Conservation (phyloP, 164 flowering plant genomes). For the Protea cynaroides region DNA sequence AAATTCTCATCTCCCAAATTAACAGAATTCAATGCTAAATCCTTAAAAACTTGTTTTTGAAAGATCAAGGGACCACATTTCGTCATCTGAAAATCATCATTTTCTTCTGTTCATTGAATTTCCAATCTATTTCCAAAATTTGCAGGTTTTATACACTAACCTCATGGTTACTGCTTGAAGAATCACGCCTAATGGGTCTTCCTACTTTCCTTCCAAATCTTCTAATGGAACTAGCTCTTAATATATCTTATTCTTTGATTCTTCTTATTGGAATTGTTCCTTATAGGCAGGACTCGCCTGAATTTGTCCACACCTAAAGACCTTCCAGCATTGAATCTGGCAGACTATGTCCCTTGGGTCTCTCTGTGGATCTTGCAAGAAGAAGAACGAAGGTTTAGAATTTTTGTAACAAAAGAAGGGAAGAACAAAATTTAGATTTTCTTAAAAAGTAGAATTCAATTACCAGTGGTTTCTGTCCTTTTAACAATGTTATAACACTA, state of each 20-base stretch:
- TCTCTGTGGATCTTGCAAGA: conserved; percentile 72
- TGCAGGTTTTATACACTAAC: conserved; percentile 28
- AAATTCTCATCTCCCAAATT: conserved; percentile 7
- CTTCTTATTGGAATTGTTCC: conserved; percentile 91
- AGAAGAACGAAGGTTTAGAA: neutral
- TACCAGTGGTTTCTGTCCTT: conserved; percentile 54
- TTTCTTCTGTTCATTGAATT: neutral
- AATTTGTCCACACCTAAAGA: conserved; percentile 63
- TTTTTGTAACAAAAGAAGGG: too few species aligned
- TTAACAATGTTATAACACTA: too few species aligned
- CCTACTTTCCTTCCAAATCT: conserved; percentile 65
- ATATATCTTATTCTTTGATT: conserved; percentile 68
- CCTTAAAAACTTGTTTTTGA: too few species aligned
- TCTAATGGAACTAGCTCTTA: conserved; percentile 53
- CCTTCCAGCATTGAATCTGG: conserved; percentile 26
- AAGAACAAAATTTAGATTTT: neutral
- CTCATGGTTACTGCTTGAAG: conserved; percentile 83
- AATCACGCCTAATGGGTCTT: conserved; percentile 56
- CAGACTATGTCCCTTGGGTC: conserved; percentile 49
- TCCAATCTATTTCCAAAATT: neutral
- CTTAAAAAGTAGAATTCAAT: neutral
- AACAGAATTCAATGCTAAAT: too few species aligned
- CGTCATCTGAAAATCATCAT: too few species aligned
- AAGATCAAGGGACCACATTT: too few species aligned
- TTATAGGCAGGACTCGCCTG: conserved; percentile 76